Base-by-base conservation (phyloP, 257 asterid genomes). In the Nicotiana paniculata region DNA sequence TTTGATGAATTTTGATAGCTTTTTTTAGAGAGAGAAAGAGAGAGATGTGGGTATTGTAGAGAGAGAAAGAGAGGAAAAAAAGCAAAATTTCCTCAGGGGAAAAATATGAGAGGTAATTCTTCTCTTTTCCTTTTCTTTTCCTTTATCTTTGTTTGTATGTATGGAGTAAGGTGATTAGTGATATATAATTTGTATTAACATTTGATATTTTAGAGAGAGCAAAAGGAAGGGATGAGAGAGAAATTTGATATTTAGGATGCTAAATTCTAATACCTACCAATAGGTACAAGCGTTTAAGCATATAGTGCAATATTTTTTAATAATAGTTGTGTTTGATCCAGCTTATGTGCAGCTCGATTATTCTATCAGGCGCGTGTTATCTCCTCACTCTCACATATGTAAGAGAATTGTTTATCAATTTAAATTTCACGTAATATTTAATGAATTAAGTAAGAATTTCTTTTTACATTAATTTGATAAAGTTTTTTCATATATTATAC, bases 1-100 rank as follows among this genome's bases (percentile, higher is more conserved):
- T 75, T 72, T 24, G 59, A 72, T 72, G 78, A 46, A 72, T 72
- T 72, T 62, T 63, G 46, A 33, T 55, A 21, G 58, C 48, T 46
- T 72, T 72, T 66, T 74, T 74, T 72, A 13, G 21, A 72, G 79
- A 72, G 78, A 72, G 59, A 69, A 18, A n/a, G 26, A 62, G 68
- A 11, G n/a, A 64, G 70, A 51, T 48, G 63, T 75, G 80, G 80
- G 63, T 75, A 16, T 75, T 51, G 80, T 75, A 75, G 80, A 75
- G 80, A 75, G 80, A 75, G 80, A 75, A 51, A 75, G 26, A 28
- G 26, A 74, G 21, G 43, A 17, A 70, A 21, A 70, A n/a, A 12
- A 6, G 35, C 16, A 21, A 43, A 18, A n/a, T 4, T 69, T 43
- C 4, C 35, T 24, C 59, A 72, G 4, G 33, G 6, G 37, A 70